Evolutionary conservation across 495 filamentous ascomycete species (phyloP).

Genomic region (Thermothielavioides terrestris): DNA sequence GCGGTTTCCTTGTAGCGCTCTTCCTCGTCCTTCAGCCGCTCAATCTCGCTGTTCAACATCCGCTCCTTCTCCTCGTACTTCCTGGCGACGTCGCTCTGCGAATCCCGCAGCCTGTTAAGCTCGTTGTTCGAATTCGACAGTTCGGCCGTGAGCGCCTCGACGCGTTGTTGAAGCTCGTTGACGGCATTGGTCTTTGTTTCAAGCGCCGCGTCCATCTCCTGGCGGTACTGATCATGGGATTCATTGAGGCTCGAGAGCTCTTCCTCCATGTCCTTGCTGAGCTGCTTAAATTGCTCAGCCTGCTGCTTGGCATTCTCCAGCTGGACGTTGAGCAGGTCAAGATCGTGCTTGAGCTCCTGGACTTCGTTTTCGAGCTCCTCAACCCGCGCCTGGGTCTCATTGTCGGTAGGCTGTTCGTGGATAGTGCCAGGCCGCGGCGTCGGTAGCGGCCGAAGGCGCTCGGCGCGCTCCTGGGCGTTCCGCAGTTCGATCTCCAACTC

Average conservation of each 20-base stretch:
- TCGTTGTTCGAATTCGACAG: constrained; percentile 71
- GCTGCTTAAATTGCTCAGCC: constrained; percentile 79
- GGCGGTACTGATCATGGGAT: constrained; percentile 73
- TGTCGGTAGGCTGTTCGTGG: constrained; percentile 39
- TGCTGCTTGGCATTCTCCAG: constrained; percentile 70
- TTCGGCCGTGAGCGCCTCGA: constrained; percentile 74
- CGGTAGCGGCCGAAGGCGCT: constrained; percentile 65
- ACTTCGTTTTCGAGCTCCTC: constrained; percentile 78
- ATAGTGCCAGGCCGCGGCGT: constrained; percentile 46
- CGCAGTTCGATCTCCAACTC: constrained; percentile 81
- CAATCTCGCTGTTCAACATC: constrained; percentile 62
- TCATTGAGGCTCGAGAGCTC: constrained; percentile 70
- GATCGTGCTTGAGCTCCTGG: constrained; percentile 70
- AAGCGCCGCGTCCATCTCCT: constrained; percentile 68
- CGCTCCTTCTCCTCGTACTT: constrained; percentile 72
- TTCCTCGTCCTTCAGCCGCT: constrained; percentile 76
- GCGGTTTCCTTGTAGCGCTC: constrained; percentile 67
- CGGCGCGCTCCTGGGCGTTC: constrained; percentile 76
- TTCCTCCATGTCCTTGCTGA: constrained; percentile 82
- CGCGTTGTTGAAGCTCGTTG: constrained; percentile 65
- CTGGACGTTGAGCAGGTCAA: constrained; percentile 67
- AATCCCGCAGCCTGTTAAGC: constrained; percentile 64
- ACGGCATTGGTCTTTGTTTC: constrained; percentile 68
- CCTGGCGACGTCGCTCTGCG: constrained; percentile 63
- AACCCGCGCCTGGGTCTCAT: constrained; percentile 55